phyloP scores from a whole-genome alignment of 345 rosid species.

The Rubroshorea leprosula region DNA sequence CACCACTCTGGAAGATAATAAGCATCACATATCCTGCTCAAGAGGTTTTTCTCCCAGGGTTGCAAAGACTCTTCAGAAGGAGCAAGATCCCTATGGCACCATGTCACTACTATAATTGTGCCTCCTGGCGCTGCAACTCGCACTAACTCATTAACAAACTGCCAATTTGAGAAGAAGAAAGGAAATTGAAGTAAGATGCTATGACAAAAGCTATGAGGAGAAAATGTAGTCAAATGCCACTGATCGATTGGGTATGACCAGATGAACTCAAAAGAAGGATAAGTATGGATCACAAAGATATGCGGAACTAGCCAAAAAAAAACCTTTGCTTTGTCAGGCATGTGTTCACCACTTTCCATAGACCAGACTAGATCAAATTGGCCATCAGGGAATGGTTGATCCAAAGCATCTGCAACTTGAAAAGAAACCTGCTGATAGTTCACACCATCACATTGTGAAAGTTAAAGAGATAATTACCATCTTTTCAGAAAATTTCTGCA shows the following conservation, averaged over 20 bases:
- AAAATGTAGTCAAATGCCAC: not conserved
- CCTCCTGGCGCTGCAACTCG: conserved; percentile 88
- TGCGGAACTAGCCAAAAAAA: not conserved
- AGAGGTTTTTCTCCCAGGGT: conserved; percentile 61
- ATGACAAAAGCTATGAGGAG: not conserved
- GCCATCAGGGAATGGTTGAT: conserved; percentile 81
- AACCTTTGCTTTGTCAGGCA: conserved; percentile 84
- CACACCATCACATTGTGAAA: conserved; percentile 4
- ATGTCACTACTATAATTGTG: conserved; percentile 72
- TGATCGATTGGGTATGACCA: not conserved
- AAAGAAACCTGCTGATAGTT: conserved; percentile 47
- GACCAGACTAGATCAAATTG: conserved; percentile 87
- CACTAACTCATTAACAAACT: conserved; percentile 73
- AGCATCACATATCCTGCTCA: conserved; percentile 61
- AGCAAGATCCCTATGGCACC: conserved; percentile 85
- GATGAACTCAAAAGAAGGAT: not conserved
- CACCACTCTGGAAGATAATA: conserved; percentile 89
- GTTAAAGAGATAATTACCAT: not conserved
- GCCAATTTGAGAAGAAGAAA: conserved; percentile 15
- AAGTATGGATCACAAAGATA: not conserved
- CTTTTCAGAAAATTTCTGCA: not conserved
- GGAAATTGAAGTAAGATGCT: not conserved
- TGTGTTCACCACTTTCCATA: conserved; percentile 98
- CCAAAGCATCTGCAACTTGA: conserved; percentile 87
- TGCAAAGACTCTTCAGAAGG: conserved; percentile 56